These are phyloP conservation scores for Aspergillus intermedius DNA, from an alignment of 2,329 filamentous ascomycete species.

Conservation along the genomic window DNA sequence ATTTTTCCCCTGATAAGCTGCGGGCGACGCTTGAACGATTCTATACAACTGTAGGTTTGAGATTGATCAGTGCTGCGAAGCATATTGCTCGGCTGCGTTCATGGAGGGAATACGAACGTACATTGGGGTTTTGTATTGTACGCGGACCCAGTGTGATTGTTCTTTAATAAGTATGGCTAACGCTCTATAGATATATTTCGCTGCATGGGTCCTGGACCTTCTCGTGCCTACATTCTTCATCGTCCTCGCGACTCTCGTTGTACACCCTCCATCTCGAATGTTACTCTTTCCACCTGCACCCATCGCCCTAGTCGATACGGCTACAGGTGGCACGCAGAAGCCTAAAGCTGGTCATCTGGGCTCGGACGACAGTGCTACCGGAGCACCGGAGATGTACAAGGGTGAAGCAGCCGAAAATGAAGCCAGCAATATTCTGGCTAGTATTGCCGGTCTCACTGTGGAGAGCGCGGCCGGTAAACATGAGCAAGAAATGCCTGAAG, in stretches of 20 bases:
- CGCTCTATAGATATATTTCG: constrained; percentile 41
- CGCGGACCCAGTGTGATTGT: constrained; percentile 6
- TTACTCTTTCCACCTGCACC: constrained; percentile 72
- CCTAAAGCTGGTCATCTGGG: constrained; percentile 69
- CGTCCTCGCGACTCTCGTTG: constrained; percentile 59
- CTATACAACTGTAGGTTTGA: constrained; percentile 71
- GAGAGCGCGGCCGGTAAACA: constrained; percentile 72
- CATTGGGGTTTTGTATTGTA: constrained; percentile 57
- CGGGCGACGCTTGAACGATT: constrained; percentile 70
- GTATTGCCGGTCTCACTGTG: constrained; percentile 64
- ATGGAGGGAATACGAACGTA: constrained; percentile 67
- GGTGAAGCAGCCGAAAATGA: constrained; percentile 80
- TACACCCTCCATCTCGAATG: constrained; percentile 56
- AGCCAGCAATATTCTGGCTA: constrained; percentile 71
- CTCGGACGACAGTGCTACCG: constrained; percentile 69
- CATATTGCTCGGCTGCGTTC: constrained; percentile 70
- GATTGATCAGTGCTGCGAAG: constrained; percentile 60
- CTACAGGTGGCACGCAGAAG: constrained; percentile 68
- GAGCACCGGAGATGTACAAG: constrained; percentile 74
- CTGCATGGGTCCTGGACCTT: constrained; percentile 69
- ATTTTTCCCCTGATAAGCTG: constrained; percentile 78
- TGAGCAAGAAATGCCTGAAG: constrained; percentile 57
- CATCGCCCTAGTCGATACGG: constrained; percentile 62
- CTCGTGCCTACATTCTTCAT: constrained; percentile 56
- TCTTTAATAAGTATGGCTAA: not conserved